Base-by-base conservation (phyloP, 441 rosid species). In the Croton laevigatus region DNA sequence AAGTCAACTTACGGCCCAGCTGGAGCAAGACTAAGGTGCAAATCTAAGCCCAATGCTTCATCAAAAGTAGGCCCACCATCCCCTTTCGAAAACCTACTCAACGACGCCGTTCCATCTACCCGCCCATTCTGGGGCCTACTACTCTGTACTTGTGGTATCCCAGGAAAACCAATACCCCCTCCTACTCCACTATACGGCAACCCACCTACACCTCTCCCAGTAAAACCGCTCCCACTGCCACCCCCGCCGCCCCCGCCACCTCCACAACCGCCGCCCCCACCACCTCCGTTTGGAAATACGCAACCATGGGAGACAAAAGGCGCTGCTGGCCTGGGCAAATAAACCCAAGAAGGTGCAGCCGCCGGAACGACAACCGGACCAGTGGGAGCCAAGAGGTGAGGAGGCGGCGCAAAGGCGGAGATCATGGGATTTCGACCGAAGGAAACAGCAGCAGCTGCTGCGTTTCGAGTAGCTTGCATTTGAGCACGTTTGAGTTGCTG, bases 401-500 rank as follows among this genome's bases (percentile, higher is more conserved):
- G 84, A 6, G 95, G 97, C 12, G 93, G 97, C 46, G 97, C 83
- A 45, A 91, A 94, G 64, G 97, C 97, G 20, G 97, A 86, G 83
- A 88, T 83, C 72, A 94, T 91, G 2, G 96, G 97, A 71, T 94
- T 94, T 49, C 98, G 63, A 19, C 81, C 75, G 59, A 79, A 86
- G 6, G 96, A 83, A 62, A 83, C 93, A 16, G 95, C 97, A 59
- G 88, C 88, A 16, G 85, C 93, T 2, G 94, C 95, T 27, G 89
- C 89, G 90, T 82, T 86, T 20, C 97, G 65, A 13, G 86, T 73
- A 53, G 97, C 97, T 71, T 89, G 98, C 75, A 93, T 79, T 78
- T 94, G 98, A 27, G 96, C 95, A 8, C 97, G 86, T 74, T 94
- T 94, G 62, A 89, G 88, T 68, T 90, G 98, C 73, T 94, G 98